Percentiles rank a stretch among this genome's conserved stretches.
Evolutionary conservation across 1,139 yeast species (phyloP).

Genomic region (Suhomyces chickasaworum): DNA sequence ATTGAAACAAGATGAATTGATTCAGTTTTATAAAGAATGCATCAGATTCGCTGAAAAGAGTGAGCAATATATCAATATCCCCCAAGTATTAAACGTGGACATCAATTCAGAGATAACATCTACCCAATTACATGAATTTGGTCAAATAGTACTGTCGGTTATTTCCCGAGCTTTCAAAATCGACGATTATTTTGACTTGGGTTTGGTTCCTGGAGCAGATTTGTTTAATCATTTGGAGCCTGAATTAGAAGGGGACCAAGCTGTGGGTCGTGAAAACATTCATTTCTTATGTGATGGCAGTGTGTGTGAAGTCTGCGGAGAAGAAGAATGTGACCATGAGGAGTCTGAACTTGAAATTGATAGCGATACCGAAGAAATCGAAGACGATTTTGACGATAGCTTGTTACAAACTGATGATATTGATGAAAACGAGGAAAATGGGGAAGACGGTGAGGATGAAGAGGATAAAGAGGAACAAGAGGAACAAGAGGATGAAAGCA

Average conservation of each 20-base stretch:
- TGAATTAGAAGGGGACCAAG: constrained; percentile 18
- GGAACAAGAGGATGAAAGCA: constrained; percentile 1
- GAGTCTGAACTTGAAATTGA: constrained; percentile 30
- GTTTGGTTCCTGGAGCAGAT: constrained; percentile 90
- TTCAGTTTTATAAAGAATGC: constrained; percentile 54
- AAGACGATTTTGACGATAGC: constrained; percentile 14
- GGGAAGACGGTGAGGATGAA: constrained; percentile 8
- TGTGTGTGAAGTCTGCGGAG: constrained; percentile 78
- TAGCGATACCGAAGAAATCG: constrained; percentile 27
- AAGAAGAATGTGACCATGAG: constrained; percentile 54
- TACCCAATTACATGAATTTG: constrained; percentile 44
- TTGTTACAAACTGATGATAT: constrained; percentile 20
- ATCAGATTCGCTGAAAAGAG: constrained; percentile 48
- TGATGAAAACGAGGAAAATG: constrained; percentile 10
- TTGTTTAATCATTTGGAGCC: constrained; percentile 73
- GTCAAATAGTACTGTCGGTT: constrained; percentile 56
- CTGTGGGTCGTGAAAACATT: constrained; percentile 54
- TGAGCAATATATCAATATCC: constrained; percentile 34
- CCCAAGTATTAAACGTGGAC: constrained; percentile 33
- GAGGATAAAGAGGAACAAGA: constrained; percentile 8
- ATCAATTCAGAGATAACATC: not conserved
- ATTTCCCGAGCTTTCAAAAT: constrained; percentile 81
- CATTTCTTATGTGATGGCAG: constrained; percentile 73
- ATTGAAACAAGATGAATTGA: constrained; percentile 58
- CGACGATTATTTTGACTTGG: constrained; percentile 71